Percentiles rank a stretch among this genome's conserved stretches.
These are phyloP conservation scores for Termitomyces sp. DNA, from an alignment of 768 basidiomycete genomes.

Conservation along the genomic window DNA sequence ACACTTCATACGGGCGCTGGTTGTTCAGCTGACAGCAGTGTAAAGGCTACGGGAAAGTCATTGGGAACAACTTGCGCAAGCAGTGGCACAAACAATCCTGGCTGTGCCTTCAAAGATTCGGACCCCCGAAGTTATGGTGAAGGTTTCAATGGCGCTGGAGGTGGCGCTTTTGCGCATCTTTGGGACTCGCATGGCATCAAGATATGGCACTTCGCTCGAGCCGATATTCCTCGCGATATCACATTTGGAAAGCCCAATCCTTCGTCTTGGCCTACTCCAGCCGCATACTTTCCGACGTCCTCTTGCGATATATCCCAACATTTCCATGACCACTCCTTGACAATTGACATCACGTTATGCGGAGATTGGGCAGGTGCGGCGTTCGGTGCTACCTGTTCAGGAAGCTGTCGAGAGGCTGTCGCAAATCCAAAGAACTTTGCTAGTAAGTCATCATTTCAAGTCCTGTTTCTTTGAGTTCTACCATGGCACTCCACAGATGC, in stretches of 20 bases:
- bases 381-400: slow-evolving; percentile 36
- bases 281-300: slow-evolving; percentile 43
- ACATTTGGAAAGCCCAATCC: slow-evolving; percentile 40
- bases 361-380: slow-evolving; percentile 42
- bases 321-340: slow-evolving; percentile 48
- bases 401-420: slow-evolving; percentile 44
- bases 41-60: slow-evolving; percentile 21
- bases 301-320: slow-evolving; percentile 44
- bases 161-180: slow-evolving; percentile 53
- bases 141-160: slow-evolving; percentile 39
- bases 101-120: slow-evolving; percentile 47
- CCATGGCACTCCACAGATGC: slow-evolving; percentile 33
- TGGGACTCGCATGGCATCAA: slow-evolving; percentile 51
- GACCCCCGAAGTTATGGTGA: slow-evolving; percentile 36
- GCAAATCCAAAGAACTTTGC: slow-evolving; percentile 56
- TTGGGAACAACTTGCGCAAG: slow-evolving; percentile 36
- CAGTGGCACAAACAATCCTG: slow-evolving; percentile 34
- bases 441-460: slow-evolving; percentile 18
- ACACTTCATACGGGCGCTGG: slow-evolving; percentile 57
- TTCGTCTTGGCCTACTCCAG: slow-evolving; percentile 46
- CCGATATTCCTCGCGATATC: slow-evolving; percentile 49
- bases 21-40: slow-evolving; percentile 29
- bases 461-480: neutral
- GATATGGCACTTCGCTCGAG: slow-evolving; percentile 52
- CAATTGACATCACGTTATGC: slow-evolving; percentile 46